Percentiles rank a stretch among this genome's conserved stretches.
phyloP scores from a whole-genome alignment of 2,329 filamentous ascomycete genomes.

The Alternaria sp. region DNA sequence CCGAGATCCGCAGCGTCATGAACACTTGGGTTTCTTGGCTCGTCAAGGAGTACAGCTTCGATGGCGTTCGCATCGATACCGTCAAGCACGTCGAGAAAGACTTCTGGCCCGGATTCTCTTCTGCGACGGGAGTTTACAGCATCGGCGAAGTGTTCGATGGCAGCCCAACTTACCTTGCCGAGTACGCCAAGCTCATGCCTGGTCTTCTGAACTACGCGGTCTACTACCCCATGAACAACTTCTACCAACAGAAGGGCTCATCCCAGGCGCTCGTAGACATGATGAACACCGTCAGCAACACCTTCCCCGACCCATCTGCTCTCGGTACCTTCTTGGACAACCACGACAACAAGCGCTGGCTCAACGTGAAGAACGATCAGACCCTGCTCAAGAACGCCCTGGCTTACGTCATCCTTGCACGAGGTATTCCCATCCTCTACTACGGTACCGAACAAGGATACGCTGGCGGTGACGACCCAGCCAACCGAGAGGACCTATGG shows the following conservation, averaged over 20 bases:
- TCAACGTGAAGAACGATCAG: slow-evolving; percentile 44
- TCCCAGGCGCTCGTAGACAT: slow-evolving; percentile 44
- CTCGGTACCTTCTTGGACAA: slow-evolving; percentile 50
- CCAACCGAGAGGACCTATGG: slow-evolving; percentile 52
- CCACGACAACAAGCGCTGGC: slow-evolving; percentile 49
- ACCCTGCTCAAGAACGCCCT: slow-evolving; percentile 48
- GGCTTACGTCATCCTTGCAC: slow-evolving; percentile 45
- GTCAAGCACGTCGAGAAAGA: slow-evolving; percentile 66
- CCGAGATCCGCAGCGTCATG: slow-evolving; percentile 29
- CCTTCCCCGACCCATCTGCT: slow-evolving; percentile 43
- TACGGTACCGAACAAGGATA: slow-evolving; percentile 50
- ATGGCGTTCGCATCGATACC: slow-evolving; percentile 67
- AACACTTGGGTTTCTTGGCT: slow-evolving; percentile 43
- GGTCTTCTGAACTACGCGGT: slow-evolving; percentile 67
- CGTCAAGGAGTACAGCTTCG: slow-evolving; percentile 45
- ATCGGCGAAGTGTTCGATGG: slow-evolving; percentile 67
- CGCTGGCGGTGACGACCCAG: slow-evolving; percentile 45
- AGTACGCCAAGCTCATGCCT: slow-evolving; percentile 62
- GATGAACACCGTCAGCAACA: slow-evolving; percentile 40
- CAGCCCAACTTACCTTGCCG: slow-evolving; percentile 57
- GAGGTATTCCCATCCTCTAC: slow-evolving; percentile 51
- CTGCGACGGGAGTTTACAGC: slow-evolving; percentile 63
- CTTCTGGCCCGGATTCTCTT: slow-evolving; percentile 63
- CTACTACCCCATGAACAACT: slow-evolving; percentile 51
- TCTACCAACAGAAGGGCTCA: slow-evolving; percentile 42